A percentile compares a stretch with the other conserved stretches of the same genome.
phyloP scores from a whole-genome alignment of 176 grass and related monocot genomes.

The Raddia guianensis region DNA sequence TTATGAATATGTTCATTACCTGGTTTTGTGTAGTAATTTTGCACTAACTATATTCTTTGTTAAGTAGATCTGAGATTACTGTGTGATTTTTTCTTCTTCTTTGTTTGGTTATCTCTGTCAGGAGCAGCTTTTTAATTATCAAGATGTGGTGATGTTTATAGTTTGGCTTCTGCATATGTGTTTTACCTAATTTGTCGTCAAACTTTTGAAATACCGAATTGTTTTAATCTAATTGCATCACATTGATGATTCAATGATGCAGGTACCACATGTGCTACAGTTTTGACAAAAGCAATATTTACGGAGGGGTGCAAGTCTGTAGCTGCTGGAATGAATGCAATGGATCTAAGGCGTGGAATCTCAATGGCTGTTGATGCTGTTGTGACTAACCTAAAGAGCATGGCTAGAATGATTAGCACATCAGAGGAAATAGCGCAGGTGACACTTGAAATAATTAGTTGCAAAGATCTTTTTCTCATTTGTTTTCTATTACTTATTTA shows the following conservation, averaged over 20 bases:
- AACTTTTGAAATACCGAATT: neutral
- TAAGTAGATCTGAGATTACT: neutral
- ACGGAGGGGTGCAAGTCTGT: slow-evolving; percentile 93
- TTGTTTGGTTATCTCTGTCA: neutral
- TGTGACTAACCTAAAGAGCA: slow-evolving; percentile 84
- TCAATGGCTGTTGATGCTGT: slow-evolving; percentile 98
- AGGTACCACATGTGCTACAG: slow-evolving; percentile 97
- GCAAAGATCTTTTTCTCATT: slow-evolving; percentile 42
- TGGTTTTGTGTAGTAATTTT: neutral
- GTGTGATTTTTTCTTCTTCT: neutral
- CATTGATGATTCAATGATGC: slow-evolving; percentile 12
- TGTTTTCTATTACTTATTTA: slow-evolving; percentile 39
- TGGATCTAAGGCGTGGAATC: slow-evolving; percentile 97
- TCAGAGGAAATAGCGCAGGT: slow-evolving; percentile 97
- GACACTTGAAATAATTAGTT: slow-evolving; percentile 49
- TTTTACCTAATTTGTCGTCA: neutral
- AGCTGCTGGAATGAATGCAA: slow-evolving; percentile 95
- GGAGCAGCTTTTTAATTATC: neutral
- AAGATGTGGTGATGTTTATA: neutral
- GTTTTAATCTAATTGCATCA: neutral
- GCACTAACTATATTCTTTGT: neutral
- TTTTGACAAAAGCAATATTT: slow-evolving; percentile 97
- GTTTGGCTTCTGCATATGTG: neutral
- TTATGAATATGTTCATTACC: neutral
- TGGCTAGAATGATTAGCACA: slow-evolving; percentile 92